These are phyloP conservation scores for Aspergillus bertholletiae DNA, from an alignment of 495 filamentous ascomycete species.

Conservation along the genomic window DNA sequence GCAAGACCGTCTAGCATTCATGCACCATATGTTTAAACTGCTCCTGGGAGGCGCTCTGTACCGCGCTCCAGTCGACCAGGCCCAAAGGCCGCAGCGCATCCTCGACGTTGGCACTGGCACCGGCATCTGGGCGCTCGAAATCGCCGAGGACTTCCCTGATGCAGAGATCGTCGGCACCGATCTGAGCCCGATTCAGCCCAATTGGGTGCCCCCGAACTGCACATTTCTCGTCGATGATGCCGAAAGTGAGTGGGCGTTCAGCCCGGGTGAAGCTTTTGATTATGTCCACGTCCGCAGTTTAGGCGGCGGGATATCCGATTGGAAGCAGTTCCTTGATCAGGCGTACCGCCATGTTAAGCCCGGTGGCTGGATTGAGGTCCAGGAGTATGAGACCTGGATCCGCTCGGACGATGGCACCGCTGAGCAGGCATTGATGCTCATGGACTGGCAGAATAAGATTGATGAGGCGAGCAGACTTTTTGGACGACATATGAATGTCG, in stretches of 20 bases:
- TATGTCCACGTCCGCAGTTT: constrained; percentile 47
- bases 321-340: constrained; percentile 35
- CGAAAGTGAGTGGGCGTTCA: constrained; percentile 47
- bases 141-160: constrained; percentile 54
- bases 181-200: constrained; percentile 53
- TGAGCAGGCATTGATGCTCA: constrained; percentile 16
- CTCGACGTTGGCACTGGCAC: constrained; percentile 55
- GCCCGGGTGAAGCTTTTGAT: constrained; percentile 38
- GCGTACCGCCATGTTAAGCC: constrained; percentile 42
- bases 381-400: constrained; percentile 44
- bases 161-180: constrained; percentile 63
- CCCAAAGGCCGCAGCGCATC: constrained; percentile 24
- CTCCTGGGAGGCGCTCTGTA: constrained; percentile 50
- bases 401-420: constrained; percentile 38
- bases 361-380: constrained; percentile 54
- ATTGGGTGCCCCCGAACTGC: constrained; percentile 47
- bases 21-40: constrained; percentile 56
- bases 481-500: constrained; percentile 38
- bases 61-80: constrained; percentile 44
- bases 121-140: constrained; percentile 60
- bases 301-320: constrained; percentile 43
- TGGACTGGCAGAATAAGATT: constrained; percentile 26
- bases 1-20: constrained; percentile 64
- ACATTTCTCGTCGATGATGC: constrained; percentile 48
- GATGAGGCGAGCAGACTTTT: constrained; percentile 32